phyloP scores from a whole-genome alignment of 257 asterid genomes.

The Solanum etuberosum region DNA sequence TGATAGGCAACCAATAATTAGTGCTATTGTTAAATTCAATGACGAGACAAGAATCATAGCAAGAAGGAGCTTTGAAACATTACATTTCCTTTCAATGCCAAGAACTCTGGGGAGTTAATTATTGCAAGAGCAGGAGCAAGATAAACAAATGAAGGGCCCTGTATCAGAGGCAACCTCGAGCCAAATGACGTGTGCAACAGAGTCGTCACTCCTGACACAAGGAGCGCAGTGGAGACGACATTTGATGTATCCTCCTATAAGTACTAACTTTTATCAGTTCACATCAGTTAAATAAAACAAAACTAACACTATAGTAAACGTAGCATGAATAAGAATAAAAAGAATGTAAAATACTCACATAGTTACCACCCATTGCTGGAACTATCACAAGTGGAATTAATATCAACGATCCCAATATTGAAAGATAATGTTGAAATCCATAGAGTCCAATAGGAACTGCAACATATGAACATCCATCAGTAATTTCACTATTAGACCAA shows the following conservation, averaged over 20 bases:
- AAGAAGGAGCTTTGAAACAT: slow-evolving; percentile 15
- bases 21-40: background rate
- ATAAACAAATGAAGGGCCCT: slow-evolving; percentile 95
- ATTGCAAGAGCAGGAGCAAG: slow-evolving; percentile 97
- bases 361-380: slow-evolving; percentile 99
- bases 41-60: background rate
- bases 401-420: slow-evolving; percentile 87
- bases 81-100: slow-evolving; percentile 82
- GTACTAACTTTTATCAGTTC: slow-evolving; percentile 9
- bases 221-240: slow-evolving; percentile 85
- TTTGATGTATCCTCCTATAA: slow-evolving; percentile 87
- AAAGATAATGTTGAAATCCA: slow-evolving; percentile 90
- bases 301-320: background rate
- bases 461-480: slow-evolving; percentile 8
- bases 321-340: slow-evolving; percentile 3
- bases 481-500: background rate
- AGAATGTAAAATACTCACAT: slow-evolving; percentile 68
- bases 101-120: slow-evolving; percentile 80
- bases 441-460: slow-evolving; percentile 95
- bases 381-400: slow-evolving; percentile 90
- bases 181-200: slow-evolving; percentile 84
- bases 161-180: slow-evolving; percentile 93
- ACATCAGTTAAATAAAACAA: background rate
- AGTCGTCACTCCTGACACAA: slow-evolving; percentile 86
- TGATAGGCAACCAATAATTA: background rate